Evolutionary conservation across 1,284 basidiomycete genomes (phyloP).

Genomic region (Cystobasidium slooffiae): DNA sequence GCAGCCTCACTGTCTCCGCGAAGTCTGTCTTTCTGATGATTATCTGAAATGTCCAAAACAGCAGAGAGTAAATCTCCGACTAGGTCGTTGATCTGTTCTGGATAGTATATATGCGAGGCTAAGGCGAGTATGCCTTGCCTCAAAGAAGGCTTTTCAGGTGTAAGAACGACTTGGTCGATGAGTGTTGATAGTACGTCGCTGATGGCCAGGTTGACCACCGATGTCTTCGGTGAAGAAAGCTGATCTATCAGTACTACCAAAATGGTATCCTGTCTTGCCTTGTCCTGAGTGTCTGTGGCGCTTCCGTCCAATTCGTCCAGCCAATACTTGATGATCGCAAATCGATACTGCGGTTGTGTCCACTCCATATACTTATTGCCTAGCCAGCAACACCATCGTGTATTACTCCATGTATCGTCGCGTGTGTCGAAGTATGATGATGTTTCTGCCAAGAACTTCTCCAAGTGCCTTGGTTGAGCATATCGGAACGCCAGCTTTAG

Average conservation of each 20-base stretch:
- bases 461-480: conserved; percentile 76
- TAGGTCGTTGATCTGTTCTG: conserved; percentile 93
- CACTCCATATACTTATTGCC: conserved; percentile 75
- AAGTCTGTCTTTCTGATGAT: background rate
- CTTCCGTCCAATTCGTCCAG: conserved; percentile 73
- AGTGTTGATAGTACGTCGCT: conserved; percentile 83
- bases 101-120: conserved; percentile 87
- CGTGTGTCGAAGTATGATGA: conserved; percentile 69
- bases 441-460: conserved; percentile 70
- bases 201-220: conserved; percentile 86
- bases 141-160: conserved; percentile 74
- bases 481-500: conserved; percentile 75
- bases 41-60: conserved; percentile 58
- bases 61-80: conserved; percentile 80
- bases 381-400: conserved; percentile 81
- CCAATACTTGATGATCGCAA: conserved; percentile 80
- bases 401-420: conserved; percentile 69
- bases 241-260: conserved; percentile 81
- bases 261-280: conserved; percentile 65
- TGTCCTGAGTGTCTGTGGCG: conserved; percentile 51
- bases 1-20: background rate
- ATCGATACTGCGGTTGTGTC: conserved; percentile 89
- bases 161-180: conserved; percentile 64
- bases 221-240: conserved; percentile 74
- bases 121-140: conserved; percentile 77